phyloP scores from a whole-genome alignment of 805 yeast genomes.

The Nakazawaea molendinolei region DNA sequence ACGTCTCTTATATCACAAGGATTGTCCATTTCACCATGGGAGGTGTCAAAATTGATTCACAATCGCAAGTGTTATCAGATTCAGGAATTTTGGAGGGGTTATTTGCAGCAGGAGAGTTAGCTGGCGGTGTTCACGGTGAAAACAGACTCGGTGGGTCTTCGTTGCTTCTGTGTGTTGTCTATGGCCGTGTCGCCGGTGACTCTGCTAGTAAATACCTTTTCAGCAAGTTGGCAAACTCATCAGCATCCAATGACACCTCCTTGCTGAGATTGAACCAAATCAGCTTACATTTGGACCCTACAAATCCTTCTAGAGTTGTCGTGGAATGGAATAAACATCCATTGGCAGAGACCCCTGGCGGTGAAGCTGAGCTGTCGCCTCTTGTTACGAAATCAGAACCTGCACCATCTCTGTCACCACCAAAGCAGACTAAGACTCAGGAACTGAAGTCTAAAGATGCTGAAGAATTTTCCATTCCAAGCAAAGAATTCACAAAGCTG shows the following conservation, averaged over 20 bases:
- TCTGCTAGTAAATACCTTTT: slow-evolving; percentile 27
- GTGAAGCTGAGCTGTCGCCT: background rate
- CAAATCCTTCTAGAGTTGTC: slow-evolving; percentile 24
- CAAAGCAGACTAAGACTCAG: background rate
- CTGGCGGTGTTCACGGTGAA: slow-evolving; percentile 65
- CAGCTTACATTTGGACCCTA: slow-evolving; percentile 37
- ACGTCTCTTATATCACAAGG: slow-evolving; percentile 48
- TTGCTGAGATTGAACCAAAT: slow-evolving; percentile 34
- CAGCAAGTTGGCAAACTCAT: slow-evolving; percentile 11
- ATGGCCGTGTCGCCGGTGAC: slow-evolving; percentile 46
- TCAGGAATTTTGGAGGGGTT: slow-evolving; percentile 35
- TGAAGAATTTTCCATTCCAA: slow-evolving; percentile 34
- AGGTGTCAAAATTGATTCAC: slow-evolving; percentile 48
- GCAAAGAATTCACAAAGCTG: slow-evolving; percentile 36
- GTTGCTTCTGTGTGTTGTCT: slow-evolving; percentile 54
- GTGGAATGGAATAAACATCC: slow-evolving; percentile 25
- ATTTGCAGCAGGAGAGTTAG: slow-evolving; percentile 61
- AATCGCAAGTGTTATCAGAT: slow-evolving; percentile 30
- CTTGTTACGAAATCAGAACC: background rate
- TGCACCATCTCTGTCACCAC: background rate
- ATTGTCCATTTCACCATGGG: slow-evolving; percentile 67
- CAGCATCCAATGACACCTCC: slow-evolving; percentile 14
- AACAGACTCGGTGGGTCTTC: slow-evolving; percentile 57
- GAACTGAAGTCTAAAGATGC: slow-evolving; percentile 13
- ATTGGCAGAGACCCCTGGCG: slow-evolving; percentile 7